Evolutionary conservation across 2,329 filamentous ascomycete species (phyloP).

Genomic region (Ilyonectria mors-panacis): DNA sequence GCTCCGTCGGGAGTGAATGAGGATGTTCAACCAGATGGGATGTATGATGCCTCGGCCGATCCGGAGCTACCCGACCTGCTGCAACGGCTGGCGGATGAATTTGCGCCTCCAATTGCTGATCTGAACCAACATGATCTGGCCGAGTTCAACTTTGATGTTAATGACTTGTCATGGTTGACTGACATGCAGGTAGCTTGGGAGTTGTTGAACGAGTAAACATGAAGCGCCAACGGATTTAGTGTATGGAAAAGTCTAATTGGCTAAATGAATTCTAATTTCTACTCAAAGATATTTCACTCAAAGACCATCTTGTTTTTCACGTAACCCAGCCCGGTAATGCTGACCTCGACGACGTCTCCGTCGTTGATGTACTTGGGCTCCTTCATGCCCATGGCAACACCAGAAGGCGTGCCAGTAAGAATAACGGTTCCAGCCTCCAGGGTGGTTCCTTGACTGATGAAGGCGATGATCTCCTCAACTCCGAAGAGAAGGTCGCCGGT

Average conservation of each 20-base stretch:
- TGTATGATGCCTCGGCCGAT: not conserved
- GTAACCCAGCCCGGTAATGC: conserved; percentile 53
- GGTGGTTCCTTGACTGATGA: conserved; percentile 65
- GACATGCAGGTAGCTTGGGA: conserved; percentile 52
- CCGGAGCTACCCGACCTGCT: conserved; percentile 31
- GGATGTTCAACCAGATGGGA: not conserved
- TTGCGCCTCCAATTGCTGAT: conserved; percentile 40
- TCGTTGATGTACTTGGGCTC: conserved; percentile 60
- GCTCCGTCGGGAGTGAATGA: not conserved
- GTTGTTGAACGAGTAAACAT: conserved; percentile 42
- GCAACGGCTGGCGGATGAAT: conserved; percentile 42
- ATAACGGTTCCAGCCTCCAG: conserved; percentile 66
- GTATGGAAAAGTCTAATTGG: not conserved
- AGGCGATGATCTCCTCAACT: conserved; percentile 62
- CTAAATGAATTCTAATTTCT: not conserved
- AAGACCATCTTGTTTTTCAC: conserved; percentile 58
- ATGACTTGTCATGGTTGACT: conserved; percentile 54
- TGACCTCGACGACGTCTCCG: conserved; percentile 61
- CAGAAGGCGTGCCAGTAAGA: conserved; percentile 63
- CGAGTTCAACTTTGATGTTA: conserved; percentile 50
- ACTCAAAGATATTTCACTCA: conserved; percentile 38
- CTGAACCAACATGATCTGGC: conserved; percentile 44
- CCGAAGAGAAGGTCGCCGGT: conserved; percentile 66
- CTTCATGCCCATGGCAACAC: conserved; percentile 63
- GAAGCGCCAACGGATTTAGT: not conserved